Conservation (phyloP, 2,329 filamentous ascomycete genomes). For the Arthrobotrys sinensis region DNA sequence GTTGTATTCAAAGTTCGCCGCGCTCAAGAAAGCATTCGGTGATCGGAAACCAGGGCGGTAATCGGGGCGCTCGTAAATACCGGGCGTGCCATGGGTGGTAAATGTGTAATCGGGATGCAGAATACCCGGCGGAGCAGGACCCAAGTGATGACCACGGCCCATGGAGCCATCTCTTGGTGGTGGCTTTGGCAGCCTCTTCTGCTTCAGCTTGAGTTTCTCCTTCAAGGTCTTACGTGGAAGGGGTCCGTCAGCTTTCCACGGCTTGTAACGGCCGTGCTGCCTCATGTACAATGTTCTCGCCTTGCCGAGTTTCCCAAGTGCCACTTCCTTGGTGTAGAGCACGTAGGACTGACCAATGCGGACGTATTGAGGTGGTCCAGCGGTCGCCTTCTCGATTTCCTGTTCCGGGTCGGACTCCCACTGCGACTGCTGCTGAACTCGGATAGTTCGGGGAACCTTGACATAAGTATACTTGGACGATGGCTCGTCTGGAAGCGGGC, state of each 20-base stretch:
- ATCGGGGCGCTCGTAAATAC: slow-evolving; percentile 55
- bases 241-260: slow-evolving; percentile 56
- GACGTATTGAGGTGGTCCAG: slow-evolving; percentile 53
- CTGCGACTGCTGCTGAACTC: slow-evolving; percentile 57
- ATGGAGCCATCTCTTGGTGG: slow-evolving; percentile 55
- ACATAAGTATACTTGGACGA: slow-evolving; percentile 59
- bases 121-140: slow-evolving; percentile 18
- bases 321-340: slow-evolving; percentile 57
- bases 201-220: slow-evolving; percentile 58
- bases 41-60: slow-evolving; percentile 55
- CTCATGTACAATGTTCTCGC: slow-evolving; percentile 57
- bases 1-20: slow-evolving; percentile 53
- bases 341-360: slow-evolving; percentile 59
- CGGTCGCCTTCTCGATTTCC: slow-evolving; percentile 55
- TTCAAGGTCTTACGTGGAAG: slow-evolving; percentile 59
- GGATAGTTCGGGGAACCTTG: slow-evolving; percentile 55
- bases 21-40: slow-evolving; percentile 45
- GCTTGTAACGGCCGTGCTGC: slow-evolving; percentile 57
- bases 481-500: slow-evolving; percentile 55
- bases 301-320: slow-evolving; percentile 55
- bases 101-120: slow-evolving; percentile 56
- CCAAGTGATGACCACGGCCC: slow-evolving; percentile 36
- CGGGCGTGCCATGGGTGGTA: slow-evolving; percentile 40
- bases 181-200: slow-evolving; percentile 57
- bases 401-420: slow-evolving; percentile 58